Conservation (phyloP, 345 rosid genomes). For the Gossypium mustelinum region DNA sequence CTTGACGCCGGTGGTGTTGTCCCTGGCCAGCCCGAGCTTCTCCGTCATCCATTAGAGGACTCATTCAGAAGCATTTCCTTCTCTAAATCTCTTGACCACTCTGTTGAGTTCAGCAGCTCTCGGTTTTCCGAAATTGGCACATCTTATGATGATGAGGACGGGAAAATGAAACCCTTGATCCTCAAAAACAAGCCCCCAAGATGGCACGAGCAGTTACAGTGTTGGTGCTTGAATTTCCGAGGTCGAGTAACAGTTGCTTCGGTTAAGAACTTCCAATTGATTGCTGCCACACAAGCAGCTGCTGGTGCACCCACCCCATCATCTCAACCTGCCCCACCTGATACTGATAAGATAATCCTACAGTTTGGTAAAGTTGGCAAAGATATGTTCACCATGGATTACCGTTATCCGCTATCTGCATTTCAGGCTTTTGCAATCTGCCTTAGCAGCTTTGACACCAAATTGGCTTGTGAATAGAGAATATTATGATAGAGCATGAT, state of each 20-base stretch:
- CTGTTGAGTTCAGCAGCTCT: constrained; percentile 54
- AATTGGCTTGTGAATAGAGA: constrained; percentile 91
- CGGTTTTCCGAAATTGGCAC: constrained; percentile 32
- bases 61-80: constrained; percentile 46
- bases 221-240: constrained; percentile 63
- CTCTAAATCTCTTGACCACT: constrained; percentile 43
- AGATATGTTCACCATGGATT: constrained; percentile 99
- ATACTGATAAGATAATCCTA: constrained; percentile 83
- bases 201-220: constrained; percentile 68
- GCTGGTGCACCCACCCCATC: constrained; percentile 36
- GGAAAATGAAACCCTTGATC: constrained; percentile 40
- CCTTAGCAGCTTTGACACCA: constrained; percentile 98
- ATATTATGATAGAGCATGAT: background rate
- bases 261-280: constrained; percentile 62
- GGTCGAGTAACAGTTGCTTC: constrained; percentile 70
- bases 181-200: constrained; percentile 63
- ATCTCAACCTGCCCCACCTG: constrained; percentile 41
- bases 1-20: constrained; percentile 50
- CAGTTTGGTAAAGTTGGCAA: constrained; percentile 96
- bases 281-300: constrained; percentile 41
- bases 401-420: constrained; percentile 88
- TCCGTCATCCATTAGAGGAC: constrained; percentile 43
- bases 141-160: constrained; percentile 21
- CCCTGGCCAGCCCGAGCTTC: constrained; percentile 54
- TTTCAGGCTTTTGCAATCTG: constrained; percentile 97